phyloP scores from a whole-genome alignment of 2,329 filamentous ascomycete genomes.

The Teratosphaeria viscida region DNA sequence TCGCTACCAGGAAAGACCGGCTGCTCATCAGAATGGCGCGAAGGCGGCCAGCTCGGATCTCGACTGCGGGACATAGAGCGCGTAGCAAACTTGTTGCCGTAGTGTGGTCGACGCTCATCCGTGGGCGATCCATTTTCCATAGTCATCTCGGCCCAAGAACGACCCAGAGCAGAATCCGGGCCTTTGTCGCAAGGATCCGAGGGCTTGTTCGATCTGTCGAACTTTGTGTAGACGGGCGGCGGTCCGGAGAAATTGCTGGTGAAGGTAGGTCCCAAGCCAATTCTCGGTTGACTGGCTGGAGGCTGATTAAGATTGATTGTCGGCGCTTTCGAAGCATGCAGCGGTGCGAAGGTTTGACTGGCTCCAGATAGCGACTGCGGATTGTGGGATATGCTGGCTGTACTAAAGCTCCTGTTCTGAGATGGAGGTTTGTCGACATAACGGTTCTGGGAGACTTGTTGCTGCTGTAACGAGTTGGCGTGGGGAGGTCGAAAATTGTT shows the following conservation, averaged over 20 bases:
- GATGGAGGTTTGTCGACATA: conserved; percentile 28
- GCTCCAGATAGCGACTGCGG: conserved; percentile 24
- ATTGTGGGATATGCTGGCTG: conserved; percentile 17
- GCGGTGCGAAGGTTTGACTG: conserved; percentile 13
- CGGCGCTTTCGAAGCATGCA: conserved; percentile 12
- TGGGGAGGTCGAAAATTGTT: conserved; percentile 9
- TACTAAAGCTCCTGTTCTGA: conserved; percentile 29
- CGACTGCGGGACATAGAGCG: conserved; percentile 39
- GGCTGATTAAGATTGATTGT: conserved; percentile 16
- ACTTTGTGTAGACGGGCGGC: conserved; percentile 26
- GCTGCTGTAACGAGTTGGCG: background rate
- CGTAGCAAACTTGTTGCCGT: conserved; percentile 35
- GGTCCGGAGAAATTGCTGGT: conserved; percentile 12
- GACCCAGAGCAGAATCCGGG: conserved; percentile 15
- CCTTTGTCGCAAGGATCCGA: conserved; percentile 18
- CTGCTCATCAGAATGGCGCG: conserved; percentile 39
- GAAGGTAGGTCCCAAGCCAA: conserved; percentile 13
- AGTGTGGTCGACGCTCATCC: conserved; percentile 31
- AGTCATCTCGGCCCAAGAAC: conserved; percentile 9
- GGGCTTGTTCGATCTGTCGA: conserved; percentile 22
- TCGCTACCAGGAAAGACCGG: conserved; percentile 19
- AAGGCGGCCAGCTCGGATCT: conserved; percentile 47
- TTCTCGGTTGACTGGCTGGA: conserved; percentile 10
- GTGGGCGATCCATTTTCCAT: conserved; percentile 30
- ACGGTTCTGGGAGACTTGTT: conserved; percentile 20